Evolutionary conservation across 345 rosid genomes (phyloP).

Genomic region (Gossypium arboreum): DNA sequence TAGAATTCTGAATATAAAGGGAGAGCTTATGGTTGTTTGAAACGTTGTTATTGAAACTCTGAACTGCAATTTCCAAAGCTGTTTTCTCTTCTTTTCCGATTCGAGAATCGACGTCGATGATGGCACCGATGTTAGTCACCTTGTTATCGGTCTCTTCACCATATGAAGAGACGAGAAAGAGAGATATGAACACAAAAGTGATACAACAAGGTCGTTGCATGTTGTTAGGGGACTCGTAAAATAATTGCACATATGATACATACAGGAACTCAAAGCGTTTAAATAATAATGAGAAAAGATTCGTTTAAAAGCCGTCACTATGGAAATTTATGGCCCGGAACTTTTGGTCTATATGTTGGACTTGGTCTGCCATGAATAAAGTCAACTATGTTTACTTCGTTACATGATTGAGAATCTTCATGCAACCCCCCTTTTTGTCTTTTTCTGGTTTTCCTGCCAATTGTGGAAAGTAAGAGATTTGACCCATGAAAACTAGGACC

Average conservation of each 20-base stretch:
- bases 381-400: neutral
- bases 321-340: neutral
- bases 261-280: too few species aligned
- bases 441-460: neutral
- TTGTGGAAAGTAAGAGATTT: neutral
- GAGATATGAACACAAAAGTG: constrained; percentile 1
- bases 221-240: neutral
- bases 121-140: constrained; percentile 35
- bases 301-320: neutral
- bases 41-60: constrained; percentile 21
- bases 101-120: constrained; percentile 34
- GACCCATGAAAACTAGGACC: too few species aligned
- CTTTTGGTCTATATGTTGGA: neutral
- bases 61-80: constrained; percentile 42
- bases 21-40: constrained; percentile 25
- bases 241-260: neutral
- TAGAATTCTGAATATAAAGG: constrained; percentile 27
- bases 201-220: neutral
- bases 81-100: constrained; percentile 35
- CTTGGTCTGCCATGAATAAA: constrained; percentile 1
- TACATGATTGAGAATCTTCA: neutral
- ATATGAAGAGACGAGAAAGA: neutral
- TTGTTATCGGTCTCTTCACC: constrained; percentile 20
- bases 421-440: neutral
- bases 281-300: too few species aligned